Evolutionary conservation across 371 early-diverging fungal genomes (phyloP), one percentile per base, ranked within the genome.

Genomic region (Coemansia sp.): DNA sequence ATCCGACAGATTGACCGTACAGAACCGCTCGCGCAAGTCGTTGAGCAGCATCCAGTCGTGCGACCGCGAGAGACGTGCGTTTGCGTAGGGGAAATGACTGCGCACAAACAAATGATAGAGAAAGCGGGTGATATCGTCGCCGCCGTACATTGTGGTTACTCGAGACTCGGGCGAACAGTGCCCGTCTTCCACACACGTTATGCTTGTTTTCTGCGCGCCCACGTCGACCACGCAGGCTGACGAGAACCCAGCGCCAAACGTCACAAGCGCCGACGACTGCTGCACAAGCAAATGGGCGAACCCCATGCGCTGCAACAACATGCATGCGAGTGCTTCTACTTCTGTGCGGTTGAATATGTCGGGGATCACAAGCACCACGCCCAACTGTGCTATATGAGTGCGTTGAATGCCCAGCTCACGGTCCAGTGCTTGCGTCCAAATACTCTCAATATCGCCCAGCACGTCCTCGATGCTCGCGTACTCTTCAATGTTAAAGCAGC

Each of bases 201-300:
- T 82, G 57, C 84, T 90, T 14, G 93, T 93, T 39, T 85, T 88
- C 69, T 94, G 93, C 1, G 95, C 94, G 6, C 95, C 95, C 63
- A 95, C 88, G 73, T 95, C 94, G 2, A 95, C 90, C 11, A 95
- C 90, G 65, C 92, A 92, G 0, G 93, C 93, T 10, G 85, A 83
- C 0, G 93, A 89, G 5, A 92, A 83, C 24, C 95, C 95, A 3
- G 95, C 94, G 61, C 95, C 95, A 79, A 88, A 93, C 0, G 92
- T 88, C 1, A 92, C 94, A 69, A 89, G 87, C 1, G 85, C 84
- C 0, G 95, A 91, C 71, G 90, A 92, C 79, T 91, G 94, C 45
- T 89, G 89, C 18, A 92, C 77, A 42, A 90, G 81, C 0, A 89
- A 86, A 4, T 87, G 87, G 39, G 82, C 82, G 69, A 95, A 93